Evolutionary conservation across 2,329 filamentous ascomycete species (phyloP).

Genomic region (Apiospora koreana): DNA sequence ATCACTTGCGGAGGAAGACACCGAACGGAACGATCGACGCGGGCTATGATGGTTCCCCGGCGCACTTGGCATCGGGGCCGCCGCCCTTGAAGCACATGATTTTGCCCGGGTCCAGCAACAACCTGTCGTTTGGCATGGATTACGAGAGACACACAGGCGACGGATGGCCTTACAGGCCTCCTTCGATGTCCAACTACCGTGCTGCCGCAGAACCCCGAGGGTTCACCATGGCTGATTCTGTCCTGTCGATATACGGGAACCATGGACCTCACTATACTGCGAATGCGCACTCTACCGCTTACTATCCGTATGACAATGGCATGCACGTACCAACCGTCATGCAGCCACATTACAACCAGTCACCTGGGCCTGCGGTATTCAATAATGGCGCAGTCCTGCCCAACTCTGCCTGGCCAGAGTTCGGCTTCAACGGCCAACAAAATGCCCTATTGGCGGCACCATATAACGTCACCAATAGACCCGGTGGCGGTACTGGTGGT

Average conservation of each 20-base stretch:
- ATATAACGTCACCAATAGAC: slow-evolving; percentile 35
- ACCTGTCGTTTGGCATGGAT: slow-evolving; percentile 27
- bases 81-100: slow-evolving; percentile 84
- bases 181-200: slow-evolving; percentile 16
- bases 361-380: slow-evolving; percentile 40
- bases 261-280: slow-evolving; percentile 24
- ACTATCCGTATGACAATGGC: slow-evolving; percentile 29
- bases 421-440: slow-evolving; percentile 33
- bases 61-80: slow-evolving; percentile 71
- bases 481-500: slow-evolving; percentile 19
- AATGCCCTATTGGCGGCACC: slow-evolving; percentile 31
- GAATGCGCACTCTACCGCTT: slow-evolving; percentile 24
- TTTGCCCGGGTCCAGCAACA: slow-evolving; percentile 56
- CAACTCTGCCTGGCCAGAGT: slow-evolving; percentile 39
- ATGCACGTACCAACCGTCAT: slow-evolving; percentile 31
- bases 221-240: slow-evolving; percentile 19
- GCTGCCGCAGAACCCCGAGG: slow-evolving; percentile 18
- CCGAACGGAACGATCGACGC: slow-evolving; percentile 91
- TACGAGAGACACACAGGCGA: slow-evolving; percentile 23
- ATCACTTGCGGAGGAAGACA: slow-evolving; percentile 87
- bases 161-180: slow-evolving; percentile 24
- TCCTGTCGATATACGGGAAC: slow-evolving; percentile 18
- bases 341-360: slow-evolving; percentile 36
- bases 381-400: slow-evolving; percentile 40
- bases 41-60: slow-evolving; percentile 83